Evolutionary conservation across 176 grass and related monocot species (phyloP), one percentile per base, ranked within the genome.

Genomic region (Paspalum notatum): DNA sequence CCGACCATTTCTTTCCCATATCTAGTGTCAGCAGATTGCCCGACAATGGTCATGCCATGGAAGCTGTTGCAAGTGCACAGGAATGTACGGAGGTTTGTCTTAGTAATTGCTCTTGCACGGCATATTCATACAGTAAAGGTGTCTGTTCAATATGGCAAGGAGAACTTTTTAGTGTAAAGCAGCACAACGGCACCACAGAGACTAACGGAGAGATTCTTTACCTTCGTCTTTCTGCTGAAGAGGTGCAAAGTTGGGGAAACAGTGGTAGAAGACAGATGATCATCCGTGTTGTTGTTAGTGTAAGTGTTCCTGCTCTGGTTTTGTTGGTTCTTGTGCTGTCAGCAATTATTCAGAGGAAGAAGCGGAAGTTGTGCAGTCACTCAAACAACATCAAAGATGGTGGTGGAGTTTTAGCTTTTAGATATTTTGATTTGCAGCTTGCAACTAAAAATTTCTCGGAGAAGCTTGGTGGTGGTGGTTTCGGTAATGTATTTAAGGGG

Each of bases 41-140:
- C 3, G 15, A 52, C 10, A 2, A n/a, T 73, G 26, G 4, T 12
- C 49, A 13, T 20, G 38, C 12, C 61, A 66, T 66, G 47, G 18
- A 79, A 66, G 61, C 46, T 79, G 18, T 16, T 78, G 12, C 76
- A 24, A 66, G 61, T 78, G 61, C 46, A 52, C 6, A 65, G 7
- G 27, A 54, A 39, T 54, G 26, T 40, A 39, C 10, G 63, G 16
- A 43, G 38, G 17, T 51, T 66, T 56, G 50, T 21, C 32, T 21
- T 48, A 70, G 21, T 4, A 70, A 70, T 4, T 70, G 43, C 6
- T 48, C 44, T 49, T 67, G 64, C 57, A 60, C 57, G 4, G 57
- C 57, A 26, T 60, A 26, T 60, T 60, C 57, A 5, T 60, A 60
- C 57, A 42, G 64, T 40, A 67, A 5, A n/a, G 17, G 12, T n/a